phyloP scores from a whole-genome alignment of 169 alveolate species.

The Eimeria tenella region DNA sequence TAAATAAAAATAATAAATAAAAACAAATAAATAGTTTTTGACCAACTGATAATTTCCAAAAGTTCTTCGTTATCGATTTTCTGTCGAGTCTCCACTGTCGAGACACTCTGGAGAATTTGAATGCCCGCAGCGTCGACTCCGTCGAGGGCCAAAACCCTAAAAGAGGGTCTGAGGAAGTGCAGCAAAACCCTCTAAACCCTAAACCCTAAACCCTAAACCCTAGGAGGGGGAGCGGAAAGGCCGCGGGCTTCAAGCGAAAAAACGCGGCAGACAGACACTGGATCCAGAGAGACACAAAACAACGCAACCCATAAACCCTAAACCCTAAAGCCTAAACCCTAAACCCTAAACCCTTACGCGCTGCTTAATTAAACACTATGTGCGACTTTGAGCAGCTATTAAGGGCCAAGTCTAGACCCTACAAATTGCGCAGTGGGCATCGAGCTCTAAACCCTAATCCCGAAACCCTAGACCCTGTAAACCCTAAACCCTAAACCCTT shows the following conservation, averaged over 20 bases:
- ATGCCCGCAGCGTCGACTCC: slow-evolving; percentile 59
- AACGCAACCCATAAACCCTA: too few species aligned
- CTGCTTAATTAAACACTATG: too few species aligned
- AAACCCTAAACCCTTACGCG: slow-evolving; percentile 22
- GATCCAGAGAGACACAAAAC: too few species aligned
- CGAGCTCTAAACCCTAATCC: too few species aligned
- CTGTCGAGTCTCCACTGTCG: slow-evolving; percentile 26
- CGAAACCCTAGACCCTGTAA: too few species aligned
- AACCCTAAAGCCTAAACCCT: slow-evolving; percentile 22
- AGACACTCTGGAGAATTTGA: slow-evolving; percentile 2
- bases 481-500: too few species aligned
- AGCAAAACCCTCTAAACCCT: too few species aligned
- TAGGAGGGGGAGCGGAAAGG: too few species aligned
- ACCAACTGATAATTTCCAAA: neutral
- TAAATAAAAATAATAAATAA: neutral
- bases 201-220: too few species aligned
- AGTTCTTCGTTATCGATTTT: neutral
- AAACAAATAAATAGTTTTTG: neutral
- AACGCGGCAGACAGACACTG: neutral
- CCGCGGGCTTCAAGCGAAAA: neutral
- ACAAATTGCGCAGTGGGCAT: too few species aligned
- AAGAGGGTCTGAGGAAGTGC: neutral
- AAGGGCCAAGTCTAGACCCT: too few species aligned
- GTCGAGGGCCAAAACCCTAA: slow-evolving; percentile 47
- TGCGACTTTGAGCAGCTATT: too few species aligned